These are phyloP conservation scores for Cucurbita ficifolia DNA, from an alignment of 306 rosid species.

Conservation along the genomic window DNA sequence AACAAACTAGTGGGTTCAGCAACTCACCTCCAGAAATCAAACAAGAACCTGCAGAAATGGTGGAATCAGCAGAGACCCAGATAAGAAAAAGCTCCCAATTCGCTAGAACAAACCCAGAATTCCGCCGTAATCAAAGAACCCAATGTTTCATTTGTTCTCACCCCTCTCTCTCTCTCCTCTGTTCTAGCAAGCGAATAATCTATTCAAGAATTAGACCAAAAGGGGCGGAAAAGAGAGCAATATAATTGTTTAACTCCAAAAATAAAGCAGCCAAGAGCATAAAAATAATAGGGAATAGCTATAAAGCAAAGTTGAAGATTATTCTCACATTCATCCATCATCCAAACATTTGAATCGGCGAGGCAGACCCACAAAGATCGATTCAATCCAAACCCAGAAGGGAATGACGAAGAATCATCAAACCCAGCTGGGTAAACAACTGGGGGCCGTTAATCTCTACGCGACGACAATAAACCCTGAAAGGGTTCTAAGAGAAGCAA, in stretches of 20 bases:
- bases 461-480: constrained; percentile 6
- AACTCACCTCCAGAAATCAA: constrained; percentile 34
- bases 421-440: constrained; percentile 21
- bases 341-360: neutral
- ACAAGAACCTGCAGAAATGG: constrained; percentile 17
- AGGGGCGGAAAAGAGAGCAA: neutral
- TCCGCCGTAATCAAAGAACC: constrained; percentile 14
- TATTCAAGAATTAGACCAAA: neutral
- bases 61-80: constrained; percentile 27
- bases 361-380: neutral
- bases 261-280: constrained; percentile 16
- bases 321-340: constrained; percentile 14
- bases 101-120: constrained; percentile 28
- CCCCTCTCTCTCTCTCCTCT: constrained; percentile 6
- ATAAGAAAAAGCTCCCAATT: constrained; percentile 29
- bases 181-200: constrained; percentile 11
- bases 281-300: constrained; percentile 5
- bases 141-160: neutral
- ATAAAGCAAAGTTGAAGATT: constrained; percentile 11
- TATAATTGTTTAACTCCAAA: constrained; percentile 8
- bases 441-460: constrained; percentile 6
- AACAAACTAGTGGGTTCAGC: constrained; percentile 19
- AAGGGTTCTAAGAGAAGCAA: constrained; percentile 8
- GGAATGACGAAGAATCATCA: constrained; percentile 32
- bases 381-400: constrained; percentile 42